These are phyloP conservation scores for Inonotus hispidus DNA, from an alignment of 1,284 basidiomycete genomes.

Conservation along the genomic window DNA sequence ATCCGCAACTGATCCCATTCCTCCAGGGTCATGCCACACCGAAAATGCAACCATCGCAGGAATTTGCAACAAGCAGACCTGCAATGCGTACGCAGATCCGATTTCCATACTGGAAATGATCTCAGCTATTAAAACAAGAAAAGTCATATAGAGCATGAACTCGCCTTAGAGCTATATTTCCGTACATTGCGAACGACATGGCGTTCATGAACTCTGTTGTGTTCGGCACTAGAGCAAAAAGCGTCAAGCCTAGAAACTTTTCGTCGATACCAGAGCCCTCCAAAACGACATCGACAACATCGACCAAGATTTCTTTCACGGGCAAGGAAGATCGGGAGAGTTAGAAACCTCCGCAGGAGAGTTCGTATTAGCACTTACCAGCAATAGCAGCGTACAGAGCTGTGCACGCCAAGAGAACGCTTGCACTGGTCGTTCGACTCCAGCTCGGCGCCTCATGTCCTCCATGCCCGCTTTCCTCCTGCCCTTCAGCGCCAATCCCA, in stretches of 20 bases:
- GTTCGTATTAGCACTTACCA: slow-evolving; percentile 39
- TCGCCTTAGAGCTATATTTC: slow-evolving; percentile 94
- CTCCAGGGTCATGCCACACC: slow-evolving; percentile 82
- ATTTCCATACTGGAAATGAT: slow-evolving; percentile 89
- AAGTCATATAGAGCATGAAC: slow-evolving; percentile 22
- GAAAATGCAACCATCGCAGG: slow-evolving; percentile 99
- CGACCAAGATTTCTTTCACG: slow-evolving; percentile 78
- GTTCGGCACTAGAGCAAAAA: slow-evolving; percentile 97
- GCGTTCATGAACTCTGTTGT: slow-evolving; percentile 99
- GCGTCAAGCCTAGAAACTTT: slow-evolving; percentile 94
- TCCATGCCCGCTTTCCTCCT: slow-evolving; percentile 54
- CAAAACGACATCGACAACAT: slow-evolving; percentile 94
- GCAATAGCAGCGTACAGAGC: slow-evolving; percentile 94
- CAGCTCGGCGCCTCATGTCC: slow-evolving; percentile 97
- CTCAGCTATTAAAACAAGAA: slow-evolving; percentile 10
- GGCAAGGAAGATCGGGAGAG: not conserved
- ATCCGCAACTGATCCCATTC: slow-evolving; percentile 77
- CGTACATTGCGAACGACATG: slow-evolving; percentile 97
- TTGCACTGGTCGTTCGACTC: slow-evolving; percentile 83
- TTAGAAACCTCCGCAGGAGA: not conserved
- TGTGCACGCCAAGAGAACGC: slow-evolving; percentile 85
- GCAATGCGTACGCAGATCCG: slow-evolving; percentile 96
- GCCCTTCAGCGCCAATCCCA: slow-evolving; percentile 28
- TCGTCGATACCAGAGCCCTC: slow-evolving; percentile 94
- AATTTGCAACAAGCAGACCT: slow-evolving; percentile 97